These are phyloP conservation scores for Neodidymelliopsis sp. DNA, from an alignment of 2,329 filamentous ascomycete species.

Conservation along the genomic window DNA sequence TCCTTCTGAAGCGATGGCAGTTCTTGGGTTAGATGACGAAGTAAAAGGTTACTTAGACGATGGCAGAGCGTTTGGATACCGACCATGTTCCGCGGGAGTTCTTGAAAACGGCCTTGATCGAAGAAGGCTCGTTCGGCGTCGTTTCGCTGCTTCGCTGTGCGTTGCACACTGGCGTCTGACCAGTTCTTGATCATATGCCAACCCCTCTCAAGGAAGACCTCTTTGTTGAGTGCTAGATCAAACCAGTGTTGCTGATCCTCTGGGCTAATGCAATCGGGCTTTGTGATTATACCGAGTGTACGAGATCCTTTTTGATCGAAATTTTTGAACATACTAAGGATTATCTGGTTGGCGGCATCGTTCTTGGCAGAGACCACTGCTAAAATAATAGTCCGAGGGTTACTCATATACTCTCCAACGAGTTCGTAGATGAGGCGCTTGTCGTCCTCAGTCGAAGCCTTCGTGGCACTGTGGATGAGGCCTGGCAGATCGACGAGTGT, in stretches of 20 bases:
- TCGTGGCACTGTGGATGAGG: slow-evolving; percentile 39
- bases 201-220: slow-evolving; percentile 53
- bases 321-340: slow-evolving; percentile 21
- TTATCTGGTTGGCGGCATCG: slow-evolving; percentile 37
- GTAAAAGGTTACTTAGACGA: slow-evolving; percentile 61
- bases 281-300: slow-evolving; percentile 55
- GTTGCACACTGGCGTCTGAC: slow-evolving; percentile 46
- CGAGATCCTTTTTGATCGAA: slow-evolving; percentile 46
- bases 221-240: slow-evolving; percentile 46
- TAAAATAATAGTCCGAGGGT: slow-evolving; percentile 29
- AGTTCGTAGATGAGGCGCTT: slow-evolving; percentile 19
- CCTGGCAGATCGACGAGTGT: slow-evolving; percentile 55
- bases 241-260: slow-evolving; percentile 50
- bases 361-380: slow-evolving; percentile 50
- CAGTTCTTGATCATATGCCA: slow-evolving; percentile 65
- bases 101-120: slow-evolving; percentile 30
- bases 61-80: slow-evolving; percentile 59
- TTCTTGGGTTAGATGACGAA: slow-evolving; percentile 45
- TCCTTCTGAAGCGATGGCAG: slow-evolving; percentile 46
- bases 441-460: slow-evolving; percentile 19
- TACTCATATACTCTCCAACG: slow-evolving; percentile 26
- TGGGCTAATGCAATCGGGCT: neutral
- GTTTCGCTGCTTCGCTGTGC: slow-evolving; percentile 52
- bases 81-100: slow-evolving; percentile 41
- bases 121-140: slow-evolving; percentile 46